These are phyloP conservation scores for Haberlea rhodopensis DNA, from an alignment of 257 asterid species.

Conservation along the genomic window DNA sequence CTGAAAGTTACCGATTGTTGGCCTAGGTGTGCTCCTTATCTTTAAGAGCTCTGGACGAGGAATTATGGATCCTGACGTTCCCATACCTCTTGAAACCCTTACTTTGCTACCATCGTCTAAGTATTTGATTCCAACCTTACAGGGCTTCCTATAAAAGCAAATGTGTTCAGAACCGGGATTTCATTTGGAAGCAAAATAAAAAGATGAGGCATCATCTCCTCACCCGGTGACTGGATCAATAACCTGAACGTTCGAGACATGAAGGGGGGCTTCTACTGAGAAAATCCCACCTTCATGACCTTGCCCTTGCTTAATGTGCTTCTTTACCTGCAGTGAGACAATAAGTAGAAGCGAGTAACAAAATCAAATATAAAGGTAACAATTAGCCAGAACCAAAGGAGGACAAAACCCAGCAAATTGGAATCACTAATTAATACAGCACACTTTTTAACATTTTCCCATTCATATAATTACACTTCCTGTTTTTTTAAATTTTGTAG, in stretches of 20 bases:
- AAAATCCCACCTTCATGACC: slow-evolving; percentile 98
- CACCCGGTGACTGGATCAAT: slow-evolving; percentile 92
- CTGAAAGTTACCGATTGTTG: slow-evolving; percentile 61
- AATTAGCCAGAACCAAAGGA: not conserved
- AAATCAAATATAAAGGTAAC: not conserved
- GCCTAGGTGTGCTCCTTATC: slow-evolving; percentile 87
- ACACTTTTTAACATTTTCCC: no score
- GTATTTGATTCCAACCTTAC: slow-evolving; percentile 76
- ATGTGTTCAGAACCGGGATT: slow-evolving; percentile 29
- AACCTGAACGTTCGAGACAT: slow-evolving; percentile 85
- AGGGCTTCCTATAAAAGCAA: slow-evolving; percentile 59
- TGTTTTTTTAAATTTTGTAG: no score
- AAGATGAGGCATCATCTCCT: slow-evolving; percentile 17
- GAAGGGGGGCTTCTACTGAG: slow-evolving; percentile 94
- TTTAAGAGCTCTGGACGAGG: slow-evolving; percentile 96
- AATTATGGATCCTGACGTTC: slow-evolving; percentile 80
- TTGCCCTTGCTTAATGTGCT: slow-evolving; percentile 95
- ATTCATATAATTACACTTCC: not conserved
- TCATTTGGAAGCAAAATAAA: not conserved
- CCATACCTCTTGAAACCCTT: slow-evolving; percentile 82
- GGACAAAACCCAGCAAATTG: not conserved
- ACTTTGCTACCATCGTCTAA: slow-evolving; percentile 85
- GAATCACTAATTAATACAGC: no score
- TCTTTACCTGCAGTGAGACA: slow-evolving; percentile 62
- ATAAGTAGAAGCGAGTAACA: slow-evolving; percentile 10